phyloP scores from a whole-genome alignment of 345 rosid species.

The Salix purpurea region DNA sequence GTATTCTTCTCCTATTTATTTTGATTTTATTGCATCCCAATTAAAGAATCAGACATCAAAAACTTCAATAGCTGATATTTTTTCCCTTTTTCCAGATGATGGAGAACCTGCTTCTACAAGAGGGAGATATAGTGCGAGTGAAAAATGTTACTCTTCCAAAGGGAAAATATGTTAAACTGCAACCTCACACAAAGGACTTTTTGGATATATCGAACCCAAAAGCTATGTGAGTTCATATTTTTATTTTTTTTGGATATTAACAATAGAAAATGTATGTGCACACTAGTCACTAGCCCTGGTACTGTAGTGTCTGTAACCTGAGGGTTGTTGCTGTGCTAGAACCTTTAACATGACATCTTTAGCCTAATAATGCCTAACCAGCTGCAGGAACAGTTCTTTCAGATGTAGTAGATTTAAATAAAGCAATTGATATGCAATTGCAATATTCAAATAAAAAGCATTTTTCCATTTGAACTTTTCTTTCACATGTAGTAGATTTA shows the following conservation, averaged over 20 bases:
- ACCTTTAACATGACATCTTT: neutral
- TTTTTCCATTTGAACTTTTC: neutral
- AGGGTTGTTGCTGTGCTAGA: neutral
- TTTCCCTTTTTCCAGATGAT: constrained; percentile 61
- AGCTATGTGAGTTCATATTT: constrained; percentile 67
- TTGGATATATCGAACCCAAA: constrained; percentile 95
- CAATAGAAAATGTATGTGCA: neutral
- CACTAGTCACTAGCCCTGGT: no score
- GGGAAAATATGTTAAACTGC: constrained; percentile 92
- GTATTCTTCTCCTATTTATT: neutral
- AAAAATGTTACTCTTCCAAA: constrained; percentile 91
- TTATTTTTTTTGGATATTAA: neutral
- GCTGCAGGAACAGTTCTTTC: neutral
- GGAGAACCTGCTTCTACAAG: constrained; percentile 93
- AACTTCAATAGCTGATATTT: neutral
- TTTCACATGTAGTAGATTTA: neutral
- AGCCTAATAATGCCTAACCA: neutral
- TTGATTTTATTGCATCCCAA: neutral
- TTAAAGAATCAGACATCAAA: neutral
- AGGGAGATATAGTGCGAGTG: constrained; percentile 84
- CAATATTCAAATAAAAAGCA: neutral
- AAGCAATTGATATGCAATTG: neutral
- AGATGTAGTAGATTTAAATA: neutral
- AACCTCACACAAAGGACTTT: constrained; percentile 93
- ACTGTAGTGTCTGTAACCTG: neutral